These are phyloP conservation scores for Daldinia decipiens DNA, from an alignment of 495 filamentous ascomycete genomes.

Conservation along the genomic window DNA sequence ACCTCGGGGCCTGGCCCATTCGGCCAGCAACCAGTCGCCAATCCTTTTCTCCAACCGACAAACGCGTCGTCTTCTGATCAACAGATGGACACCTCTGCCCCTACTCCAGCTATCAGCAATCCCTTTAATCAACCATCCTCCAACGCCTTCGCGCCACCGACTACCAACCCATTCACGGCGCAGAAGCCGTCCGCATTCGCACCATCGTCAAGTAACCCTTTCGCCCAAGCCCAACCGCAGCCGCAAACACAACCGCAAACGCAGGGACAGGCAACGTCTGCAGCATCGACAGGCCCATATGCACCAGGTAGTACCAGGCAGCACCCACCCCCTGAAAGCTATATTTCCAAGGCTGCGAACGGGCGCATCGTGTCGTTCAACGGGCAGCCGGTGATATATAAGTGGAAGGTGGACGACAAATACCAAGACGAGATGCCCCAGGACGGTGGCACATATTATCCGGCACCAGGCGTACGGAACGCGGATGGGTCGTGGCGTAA, in stretches of 20 bases:
- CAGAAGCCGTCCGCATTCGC: slow-evolving; percentile 22
- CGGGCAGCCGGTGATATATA: slow-evolving; percentile 54
- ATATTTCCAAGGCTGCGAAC: slow-evolving; percentile 47
- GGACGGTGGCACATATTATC: slow-evolving; percentile 28
- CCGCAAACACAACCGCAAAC: slow-evolving; percentile 25
- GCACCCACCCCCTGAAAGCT: slow-evolving; percentile 54
- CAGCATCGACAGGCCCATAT: slow-evolving; percentile 48
- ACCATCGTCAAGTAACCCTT: slow-evolving; percentile 36
- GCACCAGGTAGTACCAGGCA: slow-evolving; percentile 54
- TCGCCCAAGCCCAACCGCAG: slow-evolving; percentile 30
- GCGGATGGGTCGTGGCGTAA: slow-evolving; percentile 59
- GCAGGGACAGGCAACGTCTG: slow-evolving; percentile 15
- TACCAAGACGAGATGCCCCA: slow-evolving; percentile 39
- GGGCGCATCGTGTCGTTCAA: slow-evolving; percentile 54
- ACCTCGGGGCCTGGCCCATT: slow-evolving; percentile 50
- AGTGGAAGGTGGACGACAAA: slow-evolving; percentile 44
- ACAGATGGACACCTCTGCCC: slow-evolving; percentile 43
- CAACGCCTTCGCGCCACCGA: slow-evolving; percentile 13
- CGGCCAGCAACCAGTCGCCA: slow-evolving; percentile 45
- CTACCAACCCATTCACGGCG: slow-evolving; percentile 24
- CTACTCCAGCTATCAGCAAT: slow-evolving; percentile 32
- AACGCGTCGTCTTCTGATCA: slow-evolving; percentile 26
- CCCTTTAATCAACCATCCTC: slow-evolving; percentile 34
- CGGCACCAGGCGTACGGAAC: slow-evolving; percentile 50
- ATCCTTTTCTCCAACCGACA: slow-evolving; percentile 42